phyloP scores from a whole-genome alignment of 257 asterid genomes.

The Euphrasia confusa region DNA sequence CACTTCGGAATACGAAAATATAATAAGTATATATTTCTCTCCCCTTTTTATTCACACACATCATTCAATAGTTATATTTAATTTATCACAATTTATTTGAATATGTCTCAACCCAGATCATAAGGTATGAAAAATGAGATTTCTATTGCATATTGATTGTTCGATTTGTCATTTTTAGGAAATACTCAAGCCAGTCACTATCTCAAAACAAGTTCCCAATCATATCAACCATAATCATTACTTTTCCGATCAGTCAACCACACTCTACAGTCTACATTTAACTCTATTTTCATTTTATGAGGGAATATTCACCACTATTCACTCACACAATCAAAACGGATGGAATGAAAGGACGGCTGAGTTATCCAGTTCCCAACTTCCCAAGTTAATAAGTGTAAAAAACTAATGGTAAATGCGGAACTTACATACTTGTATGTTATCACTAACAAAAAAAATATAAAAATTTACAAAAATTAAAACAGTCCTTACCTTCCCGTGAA shows the following conservation, averaged over 20 bases:
- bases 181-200: not conserved
- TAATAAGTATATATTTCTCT: too few relatives aligned
- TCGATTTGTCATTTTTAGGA: too few relatives aligned
- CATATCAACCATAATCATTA: not conserved
- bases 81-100: not conserved
- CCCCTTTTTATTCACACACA: not conserved
- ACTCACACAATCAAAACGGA: not conserved
- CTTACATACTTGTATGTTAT: not conserved
- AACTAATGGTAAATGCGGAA: not conserved
- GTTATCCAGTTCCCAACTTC: too few relatives aligned
- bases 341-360: not conserved
- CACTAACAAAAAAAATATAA: not conserved
- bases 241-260: not conserved
- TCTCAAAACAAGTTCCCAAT: not conserved
- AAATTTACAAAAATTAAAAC: not conserved
- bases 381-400: too few relatives aligned
- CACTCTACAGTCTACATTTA: not conserved
- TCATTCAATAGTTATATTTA: not conserved
- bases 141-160: not conserved
- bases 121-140: not conserved
- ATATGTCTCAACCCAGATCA: not conserved
- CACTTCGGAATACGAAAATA: not conserved
- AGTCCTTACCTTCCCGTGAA: slow-evolving; percentile 81
- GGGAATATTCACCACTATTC: not conserved
- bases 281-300: not conserved